A percentile compares a stretch with the other conserved stretches of the same genome.
These are phyloP conservation scores for Suillus plorans DNA, from an alignment of 768 basidiomycete genomes.

Conservation along the genomic window DNA sequence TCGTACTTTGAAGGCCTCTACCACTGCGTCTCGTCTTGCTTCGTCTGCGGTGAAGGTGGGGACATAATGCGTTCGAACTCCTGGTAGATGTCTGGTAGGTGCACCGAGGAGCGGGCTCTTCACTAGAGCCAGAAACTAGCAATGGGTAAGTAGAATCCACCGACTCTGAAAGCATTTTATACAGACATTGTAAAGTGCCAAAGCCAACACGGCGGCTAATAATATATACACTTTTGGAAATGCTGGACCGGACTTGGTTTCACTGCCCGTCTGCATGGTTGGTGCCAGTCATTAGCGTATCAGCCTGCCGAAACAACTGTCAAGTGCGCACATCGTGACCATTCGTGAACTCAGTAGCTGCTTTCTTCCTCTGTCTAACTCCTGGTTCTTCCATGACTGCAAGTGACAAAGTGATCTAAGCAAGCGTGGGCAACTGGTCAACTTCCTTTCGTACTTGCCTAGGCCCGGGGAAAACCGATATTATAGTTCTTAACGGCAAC, in stretches of 20 bases:
- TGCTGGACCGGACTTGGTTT: background rate
- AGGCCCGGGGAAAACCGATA: background rate
- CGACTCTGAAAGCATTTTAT: background rate
- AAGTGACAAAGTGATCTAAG: background rate
- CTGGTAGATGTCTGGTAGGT: constrained; percentile 14
- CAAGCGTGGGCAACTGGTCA: background rate
- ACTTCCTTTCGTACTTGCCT: background rate
- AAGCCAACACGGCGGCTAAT: constrained; percentile 3
- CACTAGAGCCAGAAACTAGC: constrained; percentile 16
- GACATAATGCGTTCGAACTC: constrained; percentile 17
- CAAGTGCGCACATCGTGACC: background rate
- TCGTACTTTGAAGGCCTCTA: constrained; percentile 76
- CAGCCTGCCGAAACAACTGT: background rate
- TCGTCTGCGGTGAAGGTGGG: constrained; percentile 52
- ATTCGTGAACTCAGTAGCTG: constrained; percentile 3
- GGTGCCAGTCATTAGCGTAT: background rate
- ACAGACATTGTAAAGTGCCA: constrained; percentile 21
- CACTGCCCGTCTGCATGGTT: constrained; percentile 7
- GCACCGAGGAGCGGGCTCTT: constrained; percentile 6
- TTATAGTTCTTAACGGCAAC: background rate
- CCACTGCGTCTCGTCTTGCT: constrained; percentile 65
- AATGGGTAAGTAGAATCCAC: constrained; percentile 2
- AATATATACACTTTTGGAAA: constrained; percentile 14
- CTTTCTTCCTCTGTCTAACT: constrained; percentile 26
- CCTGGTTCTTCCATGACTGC: constrained; percentile 14